A percentile compares a stretch with the other conserved stretches of the same genome.
phyloP scores from a whole-genome alignment of 2,329 filamentous ascomycete genomes.

The Cladophialophora carrionii region DNA sequence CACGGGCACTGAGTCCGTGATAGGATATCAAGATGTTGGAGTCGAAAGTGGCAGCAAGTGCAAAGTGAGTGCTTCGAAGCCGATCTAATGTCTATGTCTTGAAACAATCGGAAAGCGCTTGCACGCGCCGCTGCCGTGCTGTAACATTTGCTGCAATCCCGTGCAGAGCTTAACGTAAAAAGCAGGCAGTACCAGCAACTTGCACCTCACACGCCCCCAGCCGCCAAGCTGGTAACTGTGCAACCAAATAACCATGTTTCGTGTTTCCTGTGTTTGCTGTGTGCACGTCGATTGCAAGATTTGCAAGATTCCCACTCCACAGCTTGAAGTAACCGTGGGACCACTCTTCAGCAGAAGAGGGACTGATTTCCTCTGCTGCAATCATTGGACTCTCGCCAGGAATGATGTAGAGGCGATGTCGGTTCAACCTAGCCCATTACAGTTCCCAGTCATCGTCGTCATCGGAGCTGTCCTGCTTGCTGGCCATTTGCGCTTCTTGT shows the following conservation, averaged over 20 bases:
- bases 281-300: neutral
- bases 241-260: neutral
- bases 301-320: neutral
- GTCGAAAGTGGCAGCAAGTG: neutral
- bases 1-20: no score
- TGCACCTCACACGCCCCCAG: neutral
- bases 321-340: neutral
- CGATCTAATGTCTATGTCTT: neutral
- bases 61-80: neutral
- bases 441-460: constrained; percentile 20
- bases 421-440: neutral
- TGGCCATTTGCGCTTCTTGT: constrained; percentile 20
- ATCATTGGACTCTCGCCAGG: neutral
- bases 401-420: neutral
- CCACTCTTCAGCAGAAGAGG: neutral
- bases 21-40: neutral
- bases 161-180: neutral
- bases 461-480: constrained; percentile 15
- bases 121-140: neutral
- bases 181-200: neutral
- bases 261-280: neutral
- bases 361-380: neutral
- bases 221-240: neutral
- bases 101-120: neutral
- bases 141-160: neutral